Base-by-base conservation (phyloP, 202 grass and related monocot species). In the Tripidium arundinaceum region DNA sequence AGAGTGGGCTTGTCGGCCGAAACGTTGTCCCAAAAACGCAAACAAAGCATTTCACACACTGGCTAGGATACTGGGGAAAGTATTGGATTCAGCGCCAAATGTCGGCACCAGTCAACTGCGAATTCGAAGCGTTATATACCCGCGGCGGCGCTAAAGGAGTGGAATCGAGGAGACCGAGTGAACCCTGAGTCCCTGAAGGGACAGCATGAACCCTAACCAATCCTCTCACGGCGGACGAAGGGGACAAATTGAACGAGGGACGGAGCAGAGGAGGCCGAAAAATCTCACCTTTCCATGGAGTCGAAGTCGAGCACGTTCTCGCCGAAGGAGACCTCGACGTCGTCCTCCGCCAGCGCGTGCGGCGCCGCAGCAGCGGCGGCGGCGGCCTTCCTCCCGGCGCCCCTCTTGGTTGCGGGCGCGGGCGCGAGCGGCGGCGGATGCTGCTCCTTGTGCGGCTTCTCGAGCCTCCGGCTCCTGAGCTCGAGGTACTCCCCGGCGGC, bases 391-490 rank as follows among this genome's bases (percentile, higher is more conserved):
- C 54, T 71, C 38, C 36, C 85, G 12, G 55, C 9, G 57, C 16
- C 36, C 83, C 68, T 74, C 77, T 24, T 80, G 0, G 60, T 0
- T 9, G 76, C 22, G 3, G 16, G 0, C 8, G 24, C 38, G 57
- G 33, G 70, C 65, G 79, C 40, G 12, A 31, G 8, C 5, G 65
- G n/a, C 7, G 3, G 11, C 57, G 24, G 57, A 1, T 18, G 3
- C 63, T 21, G 31, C 5, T 87, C 81, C 84, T 60, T 89, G 21
- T 47, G 33, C 24, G 46, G 82, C 74, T 98, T 98, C 95, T 95
- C 95, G 22, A 98, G 90, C 55, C 95, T 86, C 70, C 92, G 57
- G 84, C 91, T 95, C 58, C 95, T 72, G 31, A 98, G 92, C 84
- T 95, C 86, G 79, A 98, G 95, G 86, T 88, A 98, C 54, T 88